Base-by-base conservation (phyloP, 345 rosid species). In the Dipteronia sinensis region DNA sequence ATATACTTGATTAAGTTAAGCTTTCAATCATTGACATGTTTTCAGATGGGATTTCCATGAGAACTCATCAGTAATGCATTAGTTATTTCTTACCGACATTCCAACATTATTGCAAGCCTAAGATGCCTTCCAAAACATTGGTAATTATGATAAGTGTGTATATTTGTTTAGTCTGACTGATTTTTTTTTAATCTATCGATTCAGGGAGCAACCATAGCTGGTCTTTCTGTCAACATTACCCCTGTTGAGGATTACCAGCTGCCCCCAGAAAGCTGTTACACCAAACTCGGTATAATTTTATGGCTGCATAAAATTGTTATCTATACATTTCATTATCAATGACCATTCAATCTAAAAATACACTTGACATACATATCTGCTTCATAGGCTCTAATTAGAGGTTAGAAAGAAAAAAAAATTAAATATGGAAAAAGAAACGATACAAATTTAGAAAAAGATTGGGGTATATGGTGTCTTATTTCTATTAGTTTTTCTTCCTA, bases 211-310 rank as follows among this genome's bases (percentile, higher is more conserved):
- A 81, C 79, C 19, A 76, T 86, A 16, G 82, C 66, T 6, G 83
- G 73, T 79, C 86, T 72, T 79, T 69, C 82, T 55, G 85, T 88
- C 17, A 79, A 74, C 23, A 81, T 88, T 59, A 53, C 81, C 6
- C 81, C 81, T 1, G 87, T 55, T 49, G 82, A 86, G 29, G 86
- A 86, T 79, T 86, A 88, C 74, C 82, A 77, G 67, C 84, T 82
- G 46, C 91, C 89, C 2, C 86, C 85, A 6, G 84, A 81, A 81
- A 27, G 89, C 85, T 25, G 44, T 70, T 10, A 27, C 77, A 40
- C 68, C 68, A 17, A 69, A 74, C 25, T 61, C 23, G 77, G 90
- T 86, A 84, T 76, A 38, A 42, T 51, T 27, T 53, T 66, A 53
- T 51, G 58, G 40, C 63, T 66, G 25, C 23, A 29, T 10, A 25